Evolutionary conservation across 139 green algal species (phyloP), one percentile per base, ranked within the genome.

Genomic region (Mesostigma viride): DNA sequence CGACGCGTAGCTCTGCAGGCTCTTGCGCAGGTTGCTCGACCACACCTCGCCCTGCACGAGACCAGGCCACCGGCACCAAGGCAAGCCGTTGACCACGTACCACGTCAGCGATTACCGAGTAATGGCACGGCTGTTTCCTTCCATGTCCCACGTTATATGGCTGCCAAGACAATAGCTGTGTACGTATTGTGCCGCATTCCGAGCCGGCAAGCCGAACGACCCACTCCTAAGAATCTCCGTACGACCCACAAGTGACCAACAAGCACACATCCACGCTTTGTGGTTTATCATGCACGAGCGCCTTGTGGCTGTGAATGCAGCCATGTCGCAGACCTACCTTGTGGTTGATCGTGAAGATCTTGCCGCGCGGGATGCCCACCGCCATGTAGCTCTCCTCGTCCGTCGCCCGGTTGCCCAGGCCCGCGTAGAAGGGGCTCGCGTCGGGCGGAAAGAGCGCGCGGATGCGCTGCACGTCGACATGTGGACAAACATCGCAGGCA

Each of bases 291-390:
- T n/a, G n/a, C n/a, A n/a, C n/a, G n/a, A n/a, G n/a, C n/a, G n/a
- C n/a, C n/a, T n/a, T n/a, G n/a, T n/a, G n/a, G n/a, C n/a, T n/a
- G n/a, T n/a, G n/a, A n/a, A n/a, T 51, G 11, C 14, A 51, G 14
- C 40, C 11, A 14, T 14, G 40, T 51, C 8, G 40, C 8, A 51
- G 53, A 60, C 24, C 5, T 8, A 72, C 69, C 69, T 76, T 85
- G 14, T 89, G 85, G 78, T 97, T 96, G 76, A 97, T 97, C 64
- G 87, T 95, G 82, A 95, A 95, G 62, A 91, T 91, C 62, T 85
- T 86, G 28, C 67, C 70, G 26, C 70, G 57, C 2, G 84, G 84
- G 1, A 96, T 77, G n/a, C 91, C 88, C 2, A 91, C 85, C 57
- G 86, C 79, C 60, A 75, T 73, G 81, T 97, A 97, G 6, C 75